Conservation (phyloP, 306 rosid genomes). For the Cucurbita ficifolia region DNA sequence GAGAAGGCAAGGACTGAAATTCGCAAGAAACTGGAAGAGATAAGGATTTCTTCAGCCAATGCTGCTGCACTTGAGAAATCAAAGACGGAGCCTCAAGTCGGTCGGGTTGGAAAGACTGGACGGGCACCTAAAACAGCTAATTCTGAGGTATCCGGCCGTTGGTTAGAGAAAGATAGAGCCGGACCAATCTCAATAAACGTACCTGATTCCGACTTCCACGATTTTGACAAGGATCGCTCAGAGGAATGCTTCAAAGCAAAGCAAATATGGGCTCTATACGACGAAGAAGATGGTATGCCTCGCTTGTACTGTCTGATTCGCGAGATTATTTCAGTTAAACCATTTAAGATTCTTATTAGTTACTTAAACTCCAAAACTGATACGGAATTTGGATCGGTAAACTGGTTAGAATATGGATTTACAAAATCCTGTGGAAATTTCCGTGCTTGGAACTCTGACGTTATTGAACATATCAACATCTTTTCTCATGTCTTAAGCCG, state of each 20-base stretch:
- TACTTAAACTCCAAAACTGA: slow-evolving; percentile 86
- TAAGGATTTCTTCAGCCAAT: slow-evolving; percentile 39
- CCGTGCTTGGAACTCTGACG: slow-evolving; percentile 65
- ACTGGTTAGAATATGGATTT: slow-evolving; percentile 84
- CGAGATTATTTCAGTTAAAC: slow-evolving; percentile 65
- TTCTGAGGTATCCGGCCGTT: slow-evolving; percentile 24
- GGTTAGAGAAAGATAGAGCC: slow-evolving; percentile 29
- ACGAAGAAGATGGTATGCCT: slow-evolving; percentile 99
- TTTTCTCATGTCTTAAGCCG: slow-evolving; percentile 71
- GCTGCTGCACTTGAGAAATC: slow-evolving; percentile 24
- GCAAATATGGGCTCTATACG: slow-evolving; percentile 98
- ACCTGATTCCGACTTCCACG: slow-evolving; percentile 96
- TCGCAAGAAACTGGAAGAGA: slow-evolving; percentile 61
- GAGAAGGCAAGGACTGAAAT: slow-evolving; percentile 79
- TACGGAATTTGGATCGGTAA: slow-evolving; percentile 64
- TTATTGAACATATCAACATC: slow-evolving; percentile 72
- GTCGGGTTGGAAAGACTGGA: slow-evolving; percentile 18
- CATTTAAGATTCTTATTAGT: slow-evolving; percentile 72
- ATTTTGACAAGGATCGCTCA: slow-evolving; percentile 82
- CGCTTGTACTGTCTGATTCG: slow-evolving; percentile 94
- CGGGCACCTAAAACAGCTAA: slow-evolving; percentile 23
- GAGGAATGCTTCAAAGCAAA: slow-evolving; percentile 91
- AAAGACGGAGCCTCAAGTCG: slow-evolving; percentile 26
- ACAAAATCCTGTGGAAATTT: slow-evolving; percentile 97
- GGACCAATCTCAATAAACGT: slow-evolving; percentile 48